Evolutionary conservation across 768 basidiomycete genomes (phyloP), one percentile per base, ranked within the genome.

Genomic region (Pleurotus eryngii): DNA sequence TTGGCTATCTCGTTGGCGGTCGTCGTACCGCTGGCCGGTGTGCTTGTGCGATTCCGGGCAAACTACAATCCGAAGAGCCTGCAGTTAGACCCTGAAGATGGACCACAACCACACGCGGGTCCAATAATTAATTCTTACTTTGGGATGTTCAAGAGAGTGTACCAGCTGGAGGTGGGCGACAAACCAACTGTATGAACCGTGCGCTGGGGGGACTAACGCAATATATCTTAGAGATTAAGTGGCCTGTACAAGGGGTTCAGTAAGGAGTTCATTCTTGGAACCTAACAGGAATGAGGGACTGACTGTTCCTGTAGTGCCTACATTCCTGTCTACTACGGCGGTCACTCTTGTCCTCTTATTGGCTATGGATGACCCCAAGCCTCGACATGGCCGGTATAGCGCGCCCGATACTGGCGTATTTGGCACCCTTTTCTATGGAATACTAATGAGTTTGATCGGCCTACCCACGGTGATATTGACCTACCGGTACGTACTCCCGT

Each of bases 1-100:
- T 64, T 84, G 24, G 71, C 72, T 20, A 45, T 86, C 37, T 83
- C 81, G 37, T 69, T 90, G n/a, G 76, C 73, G 37, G 67, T 88
- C 24, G 72, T 83, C 15, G 81, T 90, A 4, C 82, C 85, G 9
- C 71, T 90, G 11, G 78, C 82, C 6, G 90, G 90, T 3, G 76
- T 86, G 11, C 76, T 92, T 8, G 85, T 92, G 6, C 80, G 90
- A 47, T 85, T 89, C 67, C 79, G 92, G 70, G 89, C 89, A 27
- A 91, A 93, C 67, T 93, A 89, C 74, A 90, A 89, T 65, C 92
- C 92, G 2, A 89, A 88, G 69, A 89, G 87, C 37, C 83, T 94
- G 40, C 89, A 87, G 53, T 78, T 93, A 40, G 91, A 92, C 68
- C 74, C 79, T 27, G 90, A 91, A 65, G 90, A 87, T 30, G 84